These are phyloP conservation scores for Fusarium decemcellulare DNA, from an alignment of 2,329 filamentous ascomycete genomes.

Conservation along the genomic window DNA sequence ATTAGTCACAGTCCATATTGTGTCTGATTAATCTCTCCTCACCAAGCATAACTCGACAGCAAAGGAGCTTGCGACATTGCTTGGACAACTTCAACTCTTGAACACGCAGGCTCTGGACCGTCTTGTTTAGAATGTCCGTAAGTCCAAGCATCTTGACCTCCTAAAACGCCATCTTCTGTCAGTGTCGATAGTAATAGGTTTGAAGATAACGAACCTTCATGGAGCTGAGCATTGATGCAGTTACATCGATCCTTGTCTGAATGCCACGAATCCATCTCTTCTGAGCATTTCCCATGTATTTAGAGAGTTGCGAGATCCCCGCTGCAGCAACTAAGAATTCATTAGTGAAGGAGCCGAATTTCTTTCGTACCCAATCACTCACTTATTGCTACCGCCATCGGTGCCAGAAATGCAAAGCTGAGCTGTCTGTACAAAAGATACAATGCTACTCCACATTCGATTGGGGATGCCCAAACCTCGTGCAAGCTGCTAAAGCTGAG, in stretches of 20 bases:
- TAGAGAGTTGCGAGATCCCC: conserved; percentile 19
- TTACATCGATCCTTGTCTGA: conserved; percentile 28
- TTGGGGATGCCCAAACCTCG: conserved; percentile 27
- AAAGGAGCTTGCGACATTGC: conserved; percentile 16
- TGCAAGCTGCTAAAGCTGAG: conserved; percentile 16
- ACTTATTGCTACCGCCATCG: conserved; percentile 18
- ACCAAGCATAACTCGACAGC: conserved; percentile 16
- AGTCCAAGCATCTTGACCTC: conserved; percentile 27
- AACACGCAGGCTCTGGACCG: conserved; percentile 19
- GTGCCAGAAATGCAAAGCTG: conserved; percentile 18
- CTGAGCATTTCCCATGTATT: conserved; percentile 24
- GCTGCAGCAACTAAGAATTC: conserved; percentile 3
- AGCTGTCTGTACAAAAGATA: conserved; percentile 22
- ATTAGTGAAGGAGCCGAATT: not conserved
- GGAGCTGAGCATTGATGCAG: conserved; percentile 23
- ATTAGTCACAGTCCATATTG: not conserved
- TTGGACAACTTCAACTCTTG: conserved; percentile 10
- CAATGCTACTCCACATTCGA: conserved; percentile 22
- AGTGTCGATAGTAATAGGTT: rapidly evolving
- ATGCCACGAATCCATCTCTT: conserved; percentile 28
- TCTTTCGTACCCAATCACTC: rapidly evolving
- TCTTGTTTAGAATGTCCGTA: conserved; percentile 16
- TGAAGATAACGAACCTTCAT: conserved; percentile 17
- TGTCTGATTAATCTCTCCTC: not conserved
- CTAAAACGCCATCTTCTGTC: not conserved